Base-by-base conservation (phyloP, 805 yeast genomes). In the Candida ipomoeae region DNA sequence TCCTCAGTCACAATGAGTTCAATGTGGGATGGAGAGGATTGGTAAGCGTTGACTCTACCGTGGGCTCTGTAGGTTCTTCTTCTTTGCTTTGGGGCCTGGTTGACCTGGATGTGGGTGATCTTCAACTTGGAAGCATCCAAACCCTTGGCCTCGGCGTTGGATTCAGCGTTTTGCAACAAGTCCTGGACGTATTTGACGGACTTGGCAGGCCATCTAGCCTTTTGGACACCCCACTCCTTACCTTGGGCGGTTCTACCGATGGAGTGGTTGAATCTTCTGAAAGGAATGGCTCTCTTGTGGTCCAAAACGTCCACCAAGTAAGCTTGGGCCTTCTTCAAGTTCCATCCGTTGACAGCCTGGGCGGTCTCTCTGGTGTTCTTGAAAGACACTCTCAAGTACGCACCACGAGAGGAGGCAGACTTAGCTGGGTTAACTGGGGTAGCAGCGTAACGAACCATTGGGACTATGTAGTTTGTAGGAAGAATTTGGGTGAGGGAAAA, bases 41-140 rank as follows among this genome's bases (percentile, higher is more conserved):
- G 95, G 94, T 90, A 94, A 70, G 97, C 96, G 82, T 92, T 94
- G 77, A 90, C 89, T 87, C 99, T 94, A 88, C 99, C 99, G 87
- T 92, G 98, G 70, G 99, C 99, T 87, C 99, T 91, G 96, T 82
- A 94, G 73, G 99, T 94, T 83, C 99, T 90, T 84, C 99, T 92
- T 85, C 98, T 94, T 83, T 89, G 96, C 82, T 90, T 90, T 81
- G 99, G 99, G 71, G 99, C 99, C 78, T 90, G 96, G 96, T 94
- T 94, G 73, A 92, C 99, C 84, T 94, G 99, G 75, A 94, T 92
- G 88, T 94, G 98, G 66, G 96, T 85, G 72, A 94, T 84, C 80
- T 86, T 87, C 75, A 94, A 87, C 77, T 87, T 89, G 68, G 95
- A 82, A 68, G 87, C 83, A 77, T 94, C 97, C 79, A 94, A 89